Evolutionary conservation across 2,329 filamentous ascomycete species (phyloP), one percentile per base, ranked within the genome.

Genomic region (Pestalotiopsis sp.): DNA sequence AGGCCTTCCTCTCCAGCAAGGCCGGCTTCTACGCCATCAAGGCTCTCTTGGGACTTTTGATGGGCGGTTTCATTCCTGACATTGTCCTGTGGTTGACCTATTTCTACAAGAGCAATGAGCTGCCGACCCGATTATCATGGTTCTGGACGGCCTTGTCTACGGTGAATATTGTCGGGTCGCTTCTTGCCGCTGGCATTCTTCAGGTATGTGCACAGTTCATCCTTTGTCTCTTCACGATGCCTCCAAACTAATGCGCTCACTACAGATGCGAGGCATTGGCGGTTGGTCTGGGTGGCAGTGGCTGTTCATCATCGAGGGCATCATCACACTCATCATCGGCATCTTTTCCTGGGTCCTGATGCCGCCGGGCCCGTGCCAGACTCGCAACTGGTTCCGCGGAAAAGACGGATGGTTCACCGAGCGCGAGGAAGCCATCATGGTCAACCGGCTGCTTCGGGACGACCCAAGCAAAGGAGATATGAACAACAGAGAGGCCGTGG

Each of bases 101-200:
- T 78, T 95, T 91, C 79, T 95, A 94, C 81, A 94, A 89, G 61
- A 88, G 88, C 0, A 85, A 85, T 66, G 92, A 94, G 76, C 82
- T 95, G 0, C 91, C 92, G 0, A 85, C 87, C 12, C 86, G 92
- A 1, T 80, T 94, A 20, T 88, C 88, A 72, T 88, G 84, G 78
- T 94, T 94, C 80, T 94, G 92, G 92, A 89, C 89, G 0, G 86
- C 90, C 0, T 88, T 91, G 13, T 86, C 86, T 68, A 83, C 83
- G 0, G 86, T 86, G 0, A 83, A 86, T 56, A 87, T 90, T 39
- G 73, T 87, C 12, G 83, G 83, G 0, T 84, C 86, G 0, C 85
- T 88, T 66, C 75, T 88, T 6, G 87, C 87, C 0, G 87, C 83
- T 58, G 87, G 85, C 0, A 84, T 90, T 36, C 75, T 90, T 1